Evolutionary conservation across 352 stramenopile genomes (phyloP).

Genomic region (Phytophthora citricola): DNA sequence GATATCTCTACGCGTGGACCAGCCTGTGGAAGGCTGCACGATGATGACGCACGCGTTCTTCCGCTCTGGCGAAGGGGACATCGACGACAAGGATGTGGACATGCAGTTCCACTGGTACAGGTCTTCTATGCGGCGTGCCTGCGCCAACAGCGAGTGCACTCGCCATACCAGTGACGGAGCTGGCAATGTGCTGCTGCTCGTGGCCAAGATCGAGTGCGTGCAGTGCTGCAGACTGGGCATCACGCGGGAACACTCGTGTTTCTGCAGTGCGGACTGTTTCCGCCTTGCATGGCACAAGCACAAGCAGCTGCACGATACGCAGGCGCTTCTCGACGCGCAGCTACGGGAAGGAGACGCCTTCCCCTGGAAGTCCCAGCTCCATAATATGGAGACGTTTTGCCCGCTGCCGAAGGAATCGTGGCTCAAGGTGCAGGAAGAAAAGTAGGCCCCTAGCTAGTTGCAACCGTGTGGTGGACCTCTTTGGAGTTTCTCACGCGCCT

Average conservation of each 20-base stretch:
- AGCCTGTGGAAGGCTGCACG: constrained; percentile 71
- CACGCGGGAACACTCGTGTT: constrained; percentile 70
- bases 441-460: constrained; percentile 49
- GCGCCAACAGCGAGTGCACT: constrained; percentile 66
- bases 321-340: constrained; percentile 32
- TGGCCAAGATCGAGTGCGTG: constrained; percentile 79
- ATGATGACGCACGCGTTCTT: constrained; percentile 86
- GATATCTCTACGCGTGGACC: constrained; percentile 79
- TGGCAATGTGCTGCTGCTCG: constrained; percentile 71
- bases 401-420: constrained; percentile 59
- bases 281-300: constrained; percentile 70
- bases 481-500: constrained; percentile 41
- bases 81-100: constrained; percentile 74
- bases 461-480: constrained; percentile 29
- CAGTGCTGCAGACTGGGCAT: constrained; percentile 72
- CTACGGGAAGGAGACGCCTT: constrained; percentile 23
- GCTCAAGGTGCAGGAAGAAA: constrained; percentile 70
- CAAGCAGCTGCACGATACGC: constrained; percentile 64
- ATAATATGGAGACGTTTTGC: constrained; percentile 67
- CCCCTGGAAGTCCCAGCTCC: constrained; percentile 67
- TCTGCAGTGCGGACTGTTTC: constrained; percentile 76
- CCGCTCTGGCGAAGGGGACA: constrained; percentile 69
- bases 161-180: constrained; percentile 55
- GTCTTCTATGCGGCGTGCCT: constrained; percentile 60
- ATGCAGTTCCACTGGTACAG: constrained; percentile 78